Conservation (phyloP, 2,329 filamentous ascomycete species). For the Colletotrichum acutatum region DNA sequence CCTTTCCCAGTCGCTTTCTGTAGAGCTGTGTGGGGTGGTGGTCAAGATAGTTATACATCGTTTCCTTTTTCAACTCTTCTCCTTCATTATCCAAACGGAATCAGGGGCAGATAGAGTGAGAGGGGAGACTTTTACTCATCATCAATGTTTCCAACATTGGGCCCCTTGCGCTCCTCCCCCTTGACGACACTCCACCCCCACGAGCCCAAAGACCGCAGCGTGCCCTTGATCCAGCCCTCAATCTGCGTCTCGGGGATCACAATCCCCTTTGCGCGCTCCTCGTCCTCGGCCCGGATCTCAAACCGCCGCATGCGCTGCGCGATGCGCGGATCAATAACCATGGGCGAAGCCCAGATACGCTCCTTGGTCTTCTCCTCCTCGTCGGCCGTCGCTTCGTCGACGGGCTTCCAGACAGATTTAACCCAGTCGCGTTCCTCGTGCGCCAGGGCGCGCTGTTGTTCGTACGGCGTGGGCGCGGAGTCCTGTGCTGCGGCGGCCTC, state of each 20-base stretch:
- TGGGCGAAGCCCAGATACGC: slow-evolving; percentile 78
- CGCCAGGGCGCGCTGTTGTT: slow-evolving; percentile 73
- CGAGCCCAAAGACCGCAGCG: slow-evolving; percentile 62
- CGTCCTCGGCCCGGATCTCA: slow-evolving; percentile 75
- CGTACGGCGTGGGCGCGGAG: slow-evolving; percentile 48
- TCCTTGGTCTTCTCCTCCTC: slow-evolving; percentile 63
- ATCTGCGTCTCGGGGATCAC: slow-evolving; percentile 74
- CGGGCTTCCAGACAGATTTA: slow-evolving; percentile 77
- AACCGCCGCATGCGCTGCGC: slow-evolving; percentile 84
- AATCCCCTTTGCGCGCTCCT: slow-evolving; percentile 72
- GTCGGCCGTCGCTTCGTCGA: slow-evolving; percentile 51
- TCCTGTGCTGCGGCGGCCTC: slow-evolving; percentile 33
- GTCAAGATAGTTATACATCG: slow-evolving; percentile 19
- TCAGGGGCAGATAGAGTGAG: too few species aligned
- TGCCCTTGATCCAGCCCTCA: slow-evolving; percentile 75
- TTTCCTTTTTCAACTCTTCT: background rate
- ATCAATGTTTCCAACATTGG: slow-evolving; percentile 54
- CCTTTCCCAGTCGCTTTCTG: background rate
- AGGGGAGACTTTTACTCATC: slow-evolving; percentile 30
- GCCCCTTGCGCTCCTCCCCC: slow-evolving; percentile 49
- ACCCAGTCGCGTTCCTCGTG: slow-evolving; percentile 86
- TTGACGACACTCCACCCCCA: slow-evolving; percentile 59
- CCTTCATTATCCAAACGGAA: too few species aligned
- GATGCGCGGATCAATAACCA: slow-evolving; percentile 82
- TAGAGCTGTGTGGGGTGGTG: background rate